Conservation (phyloP, 2,329 filamentous ascomycete species). For the Neofusicoccum kwambonambiense region DNA sequence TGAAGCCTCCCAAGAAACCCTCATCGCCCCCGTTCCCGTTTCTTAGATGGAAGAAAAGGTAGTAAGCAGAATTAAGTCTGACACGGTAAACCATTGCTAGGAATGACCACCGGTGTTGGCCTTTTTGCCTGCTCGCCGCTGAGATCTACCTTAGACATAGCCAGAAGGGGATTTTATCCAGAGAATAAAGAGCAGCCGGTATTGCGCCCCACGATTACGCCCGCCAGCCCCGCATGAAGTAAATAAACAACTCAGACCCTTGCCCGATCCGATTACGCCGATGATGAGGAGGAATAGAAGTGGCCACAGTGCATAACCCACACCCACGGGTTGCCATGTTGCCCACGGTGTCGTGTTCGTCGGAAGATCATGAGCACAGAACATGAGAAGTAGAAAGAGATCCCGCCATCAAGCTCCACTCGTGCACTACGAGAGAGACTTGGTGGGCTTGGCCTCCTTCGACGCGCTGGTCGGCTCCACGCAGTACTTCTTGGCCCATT, state of each 20-base stretch:
- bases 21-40: not conserved
- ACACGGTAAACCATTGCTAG: constrained; percentile 8
- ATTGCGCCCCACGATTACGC: constrained; percentile 13
- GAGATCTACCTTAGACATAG: constrained; percentile 11
- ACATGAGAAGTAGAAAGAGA: not conserved
- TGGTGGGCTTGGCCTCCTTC: constrained; percentile 19
- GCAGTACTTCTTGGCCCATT: constrained; percentile 81
- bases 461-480: constrained; percentile 23
- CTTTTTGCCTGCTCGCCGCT: constrained; percentile 8
- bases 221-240: constrained; percentile 5
- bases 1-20: not conserved
- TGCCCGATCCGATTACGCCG: constrained; percentile 9
- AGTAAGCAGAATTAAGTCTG: not conserved
- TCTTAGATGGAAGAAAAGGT: not conserved
- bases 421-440: not conserved
- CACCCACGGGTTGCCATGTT: not conserved
- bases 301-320: constrained; percentile 13
- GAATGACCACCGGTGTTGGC: constrained; percentile 7
- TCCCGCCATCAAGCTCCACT: not conserved
- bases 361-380: constrained; percentile 11
- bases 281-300: constrained; percentile 16
- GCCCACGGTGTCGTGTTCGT: constrained; percentile 5
- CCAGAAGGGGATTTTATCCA: constrained; percentile 15
- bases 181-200: constrained; percentile 12
- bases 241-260: constrained; percentile 13